Percentiles rank a stretch among this genome's conserved stretches.
phyloP scores from a whole-genome alignment of 257 asterid genomes.

The Asclepias syriaca region DNA sequence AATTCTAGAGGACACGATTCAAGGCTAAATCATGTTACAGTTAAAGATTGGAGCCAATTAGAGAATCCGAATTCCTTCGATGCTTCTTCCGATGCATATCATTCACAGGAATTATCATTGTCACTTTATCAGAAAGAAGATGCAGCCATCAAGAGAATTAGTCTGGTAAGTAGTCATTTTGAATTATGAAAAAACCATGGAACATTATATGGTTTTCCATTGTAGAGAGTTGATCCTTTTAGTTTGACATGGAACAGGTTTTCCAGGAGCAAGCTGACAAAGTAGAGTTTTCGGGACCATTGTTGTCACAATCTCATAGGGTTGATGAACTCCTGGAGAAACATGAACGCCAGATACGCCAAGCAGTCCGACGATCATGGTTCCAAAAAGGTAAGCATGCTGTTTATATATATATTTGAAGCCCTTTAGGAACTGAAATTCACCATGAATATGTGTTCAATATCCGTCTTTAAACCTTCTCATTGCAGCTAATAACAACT shows the following conservation, averaged over 20 bases:
- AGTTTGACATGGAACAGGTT: constrained; percentile 43
- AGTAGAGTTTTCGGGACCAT: constrained; percentile 93
- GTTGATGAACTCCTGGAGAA: constrained; percentile 78
- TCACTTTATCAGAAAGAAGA: constrained; percentile 70
- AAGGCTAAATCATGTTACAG: constrained; percentile 36
- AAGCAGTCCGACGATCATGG: constrained; percentile 87
- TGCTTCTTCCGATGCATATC: constrained; percentile 70
- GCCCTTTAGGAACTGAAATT: background rate
- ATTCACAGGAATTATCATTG: constrained; percentile 76
- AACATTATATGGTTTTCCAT: constrained; percentile 3
- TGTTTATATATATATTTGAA: background rate
- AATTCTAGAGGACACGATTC: constrained; percentile 42
- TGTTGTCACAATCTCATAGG: constrained; percentile 69
- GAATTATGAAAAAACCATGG: background rate
- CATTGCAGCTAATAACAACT: background rate
- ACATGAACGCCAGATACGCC: constrained; percentile 91
- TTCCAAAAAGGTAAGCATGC: constrained; percentile 59
- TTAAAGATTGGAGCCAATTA: constrained; percentile 70
- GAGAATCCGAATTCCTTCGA: constrained; percentile 75
- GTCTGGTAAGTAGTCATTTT: constrained; percentile 43
- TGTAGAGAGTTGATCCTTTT: constrained; percentile 13
- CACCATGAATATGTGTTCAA: too few species aligned
- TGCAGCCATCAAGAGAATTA: constrained; percentile 47
- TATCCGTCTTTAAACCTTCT: too few species aligned
- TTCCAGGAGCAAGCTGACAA: constrained; percentile 77